Evolutionary conservation across 2,329 filamentous ascomycete species (phyloP), one percentile per base, ranked within the genome.

Genomic region (Xenoacremonium recifei): DNA sequence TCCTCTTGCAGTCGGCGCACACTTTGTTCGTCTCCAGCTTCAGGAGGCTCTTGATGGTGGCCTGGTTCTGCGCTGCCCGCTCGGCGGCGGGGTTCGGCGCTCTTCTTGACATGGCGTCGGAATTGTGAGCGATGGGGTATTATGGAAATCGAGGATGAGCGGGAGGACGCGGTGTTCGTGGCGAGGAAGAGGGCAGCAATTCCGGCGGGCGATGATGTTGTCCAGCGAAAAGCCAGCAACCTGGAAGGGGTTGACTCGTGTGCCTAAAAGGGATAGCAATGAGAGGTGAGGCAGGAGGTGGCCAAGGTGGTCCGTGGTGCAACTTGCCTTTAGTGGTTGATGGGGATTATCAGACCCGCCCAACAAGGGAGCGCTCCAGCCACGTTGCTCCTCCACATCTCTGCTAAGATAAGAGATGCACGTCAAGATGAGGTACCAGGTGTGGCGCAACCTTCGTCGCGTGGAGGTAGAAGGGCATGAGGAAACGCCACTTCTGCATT

Each of bases 1-100:
- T 99, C 66, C 87, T 84, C 77, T 99, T 99, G 81, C 93, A 99
- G 69, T 99, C 93, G 47, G 92, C 89, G 76, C 93, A 99, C 63
- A 87, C 82, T 75, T 99, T 99, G 75, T 99, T 99, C 49, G 83
- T 74, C 63, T 97, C 92, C 55, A 99, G 73, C 73, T 97, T 99
- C 65, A 97, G 76, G 56, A 99, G 80, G 63, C 81, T 90, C 76
- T 97, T 97, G 68, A 99, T 89, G 33, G 90, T 95, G 65, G 85
- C 83, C 67, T 89, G 85, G 72, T 99, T 99, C 71, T 95, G 87
- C 60, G 91, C 91, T 59, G 90, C 88, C 68, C 89, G 84, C 70
- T 95, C 89, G 54, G 89, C 87, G 52, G 83, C 84, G 62, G 88
- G 83, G 69, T 89, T 88, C 45, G 82, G 80, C 47, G 81, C 72